Evolutionary conservation across 176 grass and related monocot genomes (phyloP).

Genomic region (Microstegium vimineum): DNA sequence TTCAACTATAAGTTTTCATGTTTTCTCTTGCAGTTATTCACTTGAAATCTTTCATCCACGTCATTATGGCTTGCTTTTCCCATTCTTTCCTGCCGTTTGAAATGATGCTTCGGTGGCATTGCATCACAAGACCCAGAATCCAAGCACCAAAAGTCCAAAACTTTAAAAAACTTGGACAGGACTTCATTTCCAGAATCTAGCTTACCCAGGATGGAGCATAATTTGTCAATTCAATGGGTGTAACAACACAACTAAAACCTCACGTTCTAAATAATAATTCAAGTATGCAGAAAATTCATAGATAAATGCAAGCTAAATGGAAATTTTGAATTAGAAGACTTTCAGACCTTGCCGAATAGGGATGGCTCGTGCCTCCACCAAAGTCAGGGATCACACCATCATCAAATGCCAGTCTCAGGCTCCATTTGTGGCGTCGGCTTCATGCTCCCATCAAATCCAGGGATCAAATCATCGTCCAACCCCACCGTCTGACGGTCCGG

Average conservation of each 20-base stretch:
- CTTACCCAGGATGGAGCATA: neutral
- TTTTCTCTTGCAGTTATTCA: neutral
- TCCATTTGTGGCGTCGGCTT: neutral
- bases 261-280: neutral
- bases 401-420: slow-evolving; percentile 17
- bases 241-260: neutral
- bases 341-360: neutral
- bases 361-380: slow-evolving; percentile 12
- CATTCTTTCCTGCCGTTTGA: neutral
- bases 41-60: neutral
- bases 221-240: neutral
- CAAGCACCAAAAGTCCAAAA: neutral
- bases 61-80: neutral
- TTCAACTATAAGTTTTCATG: neutral
- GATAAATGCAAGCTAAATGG: neutral
- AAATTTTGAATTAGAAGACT: neutral
- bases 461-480: slow-evolving; percentile 45
- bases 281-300: neutral
- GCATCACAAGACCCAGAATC: neutral
- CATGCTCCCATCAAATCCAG: slow-evolving; percentile 39
- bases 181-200: neutral
- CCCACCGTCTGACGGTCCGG: neutral
- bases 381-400: slow-evolving; percentile 50
- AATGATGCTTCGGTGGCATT: neutral
- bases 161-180: neutral